Conservation (phyloP, 345 rosid species). For the Lepidium didymum region DNA sequence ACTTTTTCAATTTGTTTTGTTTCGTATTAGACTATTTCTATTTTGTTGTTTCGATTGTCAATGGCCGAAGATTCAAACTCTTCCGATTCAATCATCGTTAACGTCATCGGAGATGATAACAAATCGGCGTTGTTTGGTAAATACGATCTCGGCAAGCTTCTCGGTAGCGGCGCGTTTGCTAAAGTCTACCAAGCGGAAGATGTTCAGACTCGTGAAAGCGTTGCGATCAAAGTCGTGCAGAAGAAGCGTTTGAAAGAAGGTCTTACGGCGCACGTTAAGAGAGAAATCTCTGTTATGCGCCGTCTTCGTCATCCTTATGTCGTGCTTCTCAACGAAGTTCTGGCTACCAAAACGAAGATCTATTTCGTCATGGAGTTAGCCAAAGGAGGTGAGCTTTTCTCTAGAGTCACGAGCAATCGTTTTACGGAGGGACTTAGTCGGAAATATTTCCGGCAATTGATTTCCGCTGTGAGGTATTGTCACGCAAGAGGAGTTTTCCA, state of each 20-base stretch:
- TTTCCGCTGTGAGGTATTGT: conserved; percentile 63
- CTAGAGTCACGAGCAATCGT: conserved; percentile 47
- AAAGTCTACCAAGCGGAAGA: conserved; percentile 66
- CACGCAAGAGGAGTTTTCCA: conserved; percentile 71
- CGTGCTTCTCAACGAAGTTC: conserved; percentile 54
- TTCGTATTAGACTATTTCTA: neutral
- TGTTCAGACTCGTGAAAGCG: conserved; percentile 45
- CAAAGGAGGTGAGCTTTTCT: conserved; percentile 74
- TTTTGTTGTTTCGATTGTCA: neutral
- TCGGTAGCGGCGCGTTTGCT: conserved; percentile 69
- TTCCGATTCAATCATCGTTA: conserved; percentile 26
- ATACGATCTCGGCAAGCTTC: conserved; percentile 58
- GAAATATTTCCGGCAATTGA: conserved; percentile 62
- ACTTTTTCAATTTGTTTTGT: neutral
- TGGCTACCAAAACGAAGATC: conserved; percentile 67
- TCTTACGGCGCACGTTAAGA: conserved; percentile 42
- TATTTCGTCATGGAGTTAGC: conserved; percentile 78
- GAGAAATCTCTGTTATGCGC: conserved; percentile 73
- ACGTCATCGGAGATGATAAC: conserved; percentile 28
- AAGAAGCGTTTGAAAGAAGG: conserved; percentile 48
- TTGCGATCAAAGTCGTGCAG: conserved; percentile 67
- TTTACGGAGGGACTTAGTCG: conserved; percentile 72
- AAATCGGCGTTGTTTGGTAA: conserved; percentile 42
- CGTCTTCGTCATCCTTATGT: conserved; percentile 54
- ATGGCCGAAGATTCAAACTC: conserved; percentile 21